These are phyloP conservation scores for Sutorius australiensis DNA, from an alignment of 768 basidiomycete species.

Conservation along the genomic window DNA sequence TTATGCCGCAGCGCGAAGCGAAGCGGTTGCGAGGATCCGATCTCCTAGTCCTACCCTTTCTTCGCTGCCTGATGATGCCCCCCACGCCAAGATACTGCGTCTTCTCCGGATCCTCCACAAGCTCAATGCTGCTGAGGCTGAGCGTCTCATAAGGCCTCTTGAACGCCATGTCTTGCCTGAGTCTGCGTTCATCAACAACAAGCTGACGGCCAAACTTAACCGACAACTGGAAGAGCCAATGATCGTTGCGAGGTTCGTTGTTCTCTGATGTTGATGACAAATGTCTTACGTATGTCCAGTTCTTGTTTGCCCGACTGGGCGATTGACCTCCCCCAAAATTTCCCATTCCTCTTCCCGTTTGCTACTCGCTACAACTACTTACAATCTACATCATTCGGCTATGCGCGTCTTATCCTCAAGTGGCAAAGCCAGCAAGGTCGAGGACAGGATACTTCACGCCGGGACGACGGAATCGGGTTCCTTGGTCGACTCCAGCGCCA, in stretches of 20 bases:
- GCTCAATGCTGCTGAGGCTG: constrained; percentile 70
- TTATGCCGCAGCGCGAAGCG: constrained; percentile 31
- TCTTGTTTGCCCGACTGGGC: constrained; percentile 98
- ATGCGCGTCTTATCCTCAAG: constrained; percentile 90
- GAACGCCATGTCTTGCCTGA: constrained; percentile 65
- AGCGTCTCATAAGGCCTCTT: constrained; percentile 46
- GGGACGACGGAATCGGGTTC: constrained; percentile 90
- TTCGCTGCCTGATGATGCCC: constrained; percentile 78
- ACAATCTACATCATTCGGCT: constrained; percentile 96
- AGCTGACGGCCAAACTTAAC: constrained; percentile 95
- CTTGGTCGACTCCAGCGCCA: constrained; percentile 90
- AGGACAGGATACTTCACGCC: constrained; percentile 70
- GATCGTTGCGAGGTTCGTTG: constrained; percentile 89
- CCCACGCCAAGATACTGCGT: constrained; percentile 87
- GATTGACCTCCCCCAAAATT: constrained; percentile 89
- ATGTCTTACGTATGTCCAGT: constrained; percentile 37
- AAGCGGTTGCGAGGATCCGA: constrained; percentile 47
- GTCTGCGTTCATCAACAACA: constrained; percentile 93
- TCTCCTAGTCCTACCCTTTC: constrained; percentile 67
- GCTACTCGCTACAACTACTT: constrained; percentile 96
- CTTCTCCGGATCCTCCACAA: constrained; percentile 84
- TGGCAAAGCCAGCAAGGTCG: constrained; percentile 89
- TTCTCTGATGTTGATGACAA: not conserved
- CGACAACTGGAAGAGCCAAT: constrained; percentile 96
- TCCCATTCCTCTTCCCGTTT: constrained; percentile 99